phyloP scores from a whole-genome alignment of 169 alveolate genomes.

The Plasmodium inui region DNA sequence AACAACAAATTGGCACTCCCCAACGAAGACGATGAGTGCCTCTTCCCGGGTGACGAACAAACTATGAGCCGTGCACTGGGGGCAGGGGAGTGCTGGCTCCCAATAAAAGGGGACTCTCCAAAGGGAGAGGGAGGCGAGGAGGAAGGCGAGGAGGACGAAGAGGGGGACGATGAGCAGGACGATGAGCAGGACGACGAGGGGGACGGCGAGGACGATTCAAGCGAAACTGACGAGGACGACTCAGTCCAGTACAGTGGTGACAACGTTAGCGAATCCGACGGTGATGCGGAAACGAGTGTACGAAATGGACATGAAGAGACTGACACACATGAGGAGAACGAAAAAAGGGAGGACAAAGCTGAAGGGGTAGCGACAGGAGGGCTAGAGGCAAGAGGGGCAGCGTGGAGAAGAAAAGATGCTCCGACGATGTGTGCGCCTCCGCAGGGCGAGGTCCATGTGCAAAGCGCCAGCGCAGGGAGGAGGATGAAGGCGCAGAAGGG shows the following conservation, averaged over 20 bases:
- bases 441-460: background rate
- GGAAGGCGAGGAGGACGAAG: background rate
- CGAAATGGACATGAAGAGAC: background rate
- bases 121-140: background rate
- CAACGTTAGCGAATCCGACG: background rate
- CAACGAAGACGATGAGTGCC: constrained; percentile 13
- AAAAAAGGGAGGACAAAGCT: background rate
- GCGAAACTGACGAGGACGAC: background rate
- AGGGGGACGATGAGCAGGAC: background rate
- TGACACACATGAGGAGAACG: background rate
- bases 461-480: background rate
- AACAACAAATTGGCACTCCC: constrained; percentile 14
- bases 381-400: no score
- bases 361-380: background rate
- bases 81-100: background rate
- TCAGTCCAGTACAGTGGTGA: background rate
- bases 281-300: background rate
- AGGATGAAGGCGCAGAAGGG: no score
- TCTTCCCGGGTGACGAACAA: background rate
- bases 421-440: no score
- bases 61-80: background rate
- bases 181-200: background rate
- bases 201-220: background rate
- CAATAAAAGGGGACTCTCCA: background rate
- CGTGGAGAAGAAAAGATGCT: background rate